These are phyloP conservation scores for Sporothrix pallida DNA, from an alignment of 2,329 filamentous ascomycete species.

Conservation along the genomic window DNA sequence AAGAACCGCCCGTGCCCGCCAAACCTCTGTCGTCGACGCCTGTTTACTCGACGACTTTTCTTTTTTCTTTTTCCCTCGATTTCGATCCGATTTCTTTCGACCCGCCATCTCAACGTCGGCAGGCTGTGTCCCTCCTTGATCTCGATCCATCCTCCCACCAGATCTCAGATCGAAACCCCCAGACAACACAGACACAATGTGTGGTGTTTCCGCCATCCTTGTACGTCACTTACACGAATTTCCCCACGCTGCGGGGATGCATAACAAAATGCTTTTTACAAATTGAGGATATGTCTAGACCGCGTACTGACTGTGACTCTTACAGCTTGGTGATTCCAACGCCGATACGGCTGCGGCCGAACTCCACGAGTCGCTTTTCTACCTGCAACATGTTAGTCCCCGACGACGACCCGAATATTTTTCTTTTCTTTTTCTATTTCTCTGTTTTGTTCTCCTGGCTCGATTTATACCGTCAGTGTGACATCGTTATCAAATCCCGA, in stretches of 20 bases:
- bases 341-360: conserved; percentile 62
- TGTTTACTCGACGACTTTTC: not conserved
- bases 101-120: not conserved
- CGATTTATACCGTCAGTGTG: too few relatives aligned
- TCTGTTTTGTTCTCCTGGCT: not conserved
- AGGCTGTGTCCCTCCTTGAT: not conserved
- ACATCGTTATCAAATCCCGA: too few relatives aligned
- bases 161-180: not conserved
- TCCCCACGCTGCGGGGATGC: not conserved
- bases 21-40: conserved; percentile 15
- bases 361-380: conserved; percentile 73
- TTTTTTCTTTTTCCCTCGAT: not conserved
- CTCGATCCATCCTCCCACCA: not conserved
- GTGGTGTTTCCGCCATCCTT: conserved; percentile 35
- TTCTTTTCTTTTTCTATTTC: not conserved
- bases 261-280: too few relatives aligned
- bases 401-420: not conserved
- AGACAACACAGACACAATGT: conserved; percentile 31
- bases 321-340: conserved; percentile 57
- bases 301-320: conserved; percentile 5
- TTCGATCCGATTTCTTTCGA: not conserved
- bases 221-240: conserved; percentile 22
- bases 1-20: conserved; percentile 17
- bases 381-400: conserved; percentile 59
- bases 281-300: not conserved